These are phyloP conservation scores for Solanum verrucosum DNA, from an alignment of 257 asterid genomes.

Conservation along the genomic window DNA sequence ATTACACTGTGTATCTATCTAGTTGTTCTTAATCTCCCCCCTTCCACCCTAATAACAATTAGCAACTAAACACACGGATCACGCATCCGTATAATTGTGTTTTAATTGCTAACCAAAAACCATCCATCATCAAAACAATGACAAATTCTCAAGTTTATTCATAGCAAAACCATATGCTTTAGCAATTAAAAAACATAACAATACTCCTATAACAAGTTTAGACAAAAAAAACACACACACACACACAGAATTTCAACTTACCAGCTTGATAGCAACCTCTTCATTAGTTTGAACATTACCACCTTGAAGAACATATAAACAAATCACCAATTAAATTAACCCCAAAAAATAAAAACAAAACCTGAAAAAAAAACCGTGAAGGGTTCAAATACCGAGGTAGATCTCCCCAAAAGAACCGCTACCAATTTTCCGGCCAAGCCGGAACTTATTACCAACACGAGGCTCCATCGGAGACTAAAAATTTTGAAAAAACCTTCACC, in stretches of 20 bases:
- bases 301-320: conserved; percentile 8
- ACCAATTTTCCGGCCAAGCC: conserved; percentile 61
- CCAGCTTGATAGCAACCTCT: conserved; percentile 64
- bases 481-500: neutral
- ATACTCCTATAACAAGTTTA: neutral
- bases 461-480: conserved; percentile 39
- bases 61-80: neutral
- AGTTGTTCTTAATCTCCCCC: neutral
- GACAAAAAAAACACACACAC: neutral
- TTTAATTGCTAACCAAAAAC: neutral
- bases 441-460: conserved; percentile 56
- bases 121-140: neutral
- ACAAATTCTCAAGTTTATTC: neutral
- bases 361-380: neutral
- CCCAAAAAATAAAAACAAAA: neutral
- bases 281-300: conserved; percentile 63
- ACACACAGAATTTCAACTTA: neutral
- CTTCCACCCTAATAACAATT: neutral
- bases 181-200: neutral
- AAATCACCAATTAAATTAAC: neutral
- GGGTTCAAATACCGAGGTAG: conserved; percentile 12
- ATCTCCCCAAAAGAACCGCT: conserved; percentile 71
- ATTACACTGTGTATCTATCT: neutral
- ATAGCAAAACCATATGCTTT: neutral
- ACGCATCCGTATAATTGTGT: neutral